phyloP scores from a whole-genome alignment of 176 grass and related monocot species.

The Carex littledalei region DNA sequence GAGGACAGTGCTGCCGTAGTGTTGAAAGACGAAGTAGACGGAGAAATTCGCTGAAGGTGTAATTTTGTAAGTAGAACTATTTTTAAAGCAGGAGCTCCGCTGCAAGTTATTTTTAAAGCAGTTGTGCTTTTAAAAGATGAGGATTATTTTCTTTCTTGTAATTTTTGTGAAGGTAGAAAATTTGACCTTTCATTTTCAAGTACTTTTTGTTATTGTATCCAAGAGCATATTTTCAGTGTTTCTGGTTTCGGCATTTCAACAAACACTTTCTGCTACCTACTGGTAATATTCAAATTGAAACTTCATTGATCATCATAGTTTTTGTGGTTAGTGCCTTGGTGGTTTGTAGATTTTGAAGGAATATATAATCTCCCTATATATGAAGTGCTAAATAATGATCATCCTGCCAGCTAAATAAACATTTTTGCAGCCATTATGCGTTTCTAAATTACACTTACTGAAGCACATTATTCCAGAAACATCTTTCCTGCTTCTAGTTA shows the following conservation, averaged over 20 bases:
- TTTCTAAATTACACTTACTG: too few species aligned
- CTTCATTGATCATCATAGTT: not conserved
- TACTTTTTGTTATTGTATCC: not conserved
- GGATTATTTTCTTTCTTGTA: not conserved
- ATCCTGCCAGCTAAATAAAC: too few species aligned
- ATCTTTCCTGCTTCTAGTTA: too few species aligned
- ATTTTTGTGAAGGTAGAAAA: not conserved
- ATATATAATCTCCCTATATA: too few species aligned
- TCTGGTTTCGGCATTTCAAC: not conserved
- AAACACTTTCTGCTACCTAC: not conserved
- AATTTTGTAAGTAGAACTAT: too few species aligned
- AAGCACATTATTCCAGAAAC: not conserved
- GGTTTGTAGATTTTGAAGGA: too few species aligned
- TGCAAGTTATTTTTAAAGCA: not conserved
- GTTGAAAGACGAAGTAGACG: conserved; percentile 5
- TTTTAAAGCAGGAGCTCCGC: not conserved
- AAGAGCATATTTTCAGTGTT: not conserved
- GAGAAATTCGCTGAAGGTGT: not conserved
- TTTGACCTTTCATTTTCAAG: not conserved
- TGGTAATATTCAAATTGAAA: not conserved
- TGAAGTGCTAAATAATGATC: too few species aligned
- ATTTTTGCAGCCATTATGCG: too few species aligned
- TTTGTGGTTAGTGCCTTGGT: not conserved
- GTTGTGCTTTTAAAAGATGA: not conserved
- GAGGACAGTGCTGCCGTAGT: not conserved